These are phyloP conservation scores for Colletotrichum sp. DNA, from an alignment of 2,329 filamentous ascomycete genomes.

Conservation along the genomic window DNA sequence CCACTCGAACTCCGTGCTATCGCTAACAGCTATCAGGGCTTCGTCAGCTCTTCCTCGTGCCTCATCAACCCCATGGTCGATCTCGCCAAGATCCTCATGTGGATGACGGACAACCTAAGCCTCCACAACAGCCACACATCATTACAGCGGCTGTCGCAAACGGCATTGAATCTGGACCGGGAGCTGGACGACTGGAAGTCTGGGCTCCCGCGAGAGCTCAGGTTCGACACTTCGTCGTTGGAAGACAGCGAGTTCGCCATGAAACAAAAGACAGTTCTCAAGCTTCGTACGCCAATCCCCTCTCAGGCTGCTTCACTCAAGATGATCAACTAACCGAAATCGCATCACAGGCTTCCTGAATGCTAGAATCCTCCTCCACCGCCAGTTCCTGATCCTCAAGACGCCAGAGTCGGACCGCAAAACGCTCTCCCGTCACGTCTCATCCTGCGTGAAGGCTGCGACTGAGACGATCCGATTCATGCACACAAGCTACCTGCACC, in stretches of 20 bases:
- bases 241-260: constrained; percentile 18
- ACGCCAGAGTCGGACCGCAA: neutral
- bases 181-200: constrained; percentile 14
- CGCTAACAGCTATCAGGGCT: neutral
- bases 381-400: constrained; percentile 12
- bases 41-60: constrained; percentile 7
- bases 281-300: neutral
- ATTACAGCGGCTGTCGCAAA: constrained; percentile 9
- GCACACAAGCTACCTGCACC: constrained; percentile 16
- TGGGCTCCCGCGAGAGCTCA: neutral
- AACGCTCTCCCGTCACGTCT: constrained; percentile 1
- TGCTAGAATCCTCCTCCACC: constrained; percentile 7
- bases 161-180: neutral
- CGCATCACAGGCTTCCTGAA: neutral
- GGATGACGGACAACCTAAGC: constrained; percentile 18
- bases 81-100: constrained; percentile 16
- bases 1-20: fast-evolving
- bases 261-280: constrained; percentile 15
- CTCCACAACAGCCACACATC: constrained; percentile 11
- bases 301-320: neutral
- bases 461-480: constrained; percentile 15
- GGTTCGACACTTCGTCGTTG: constrained; percentile 7
- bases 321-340: neutral
- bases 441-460: neutral
- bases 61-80: constrained; percentile 20